These are phyloP conservation scores for Colletotrichum trifolii DNA, from an alignment of 2,329 filamentous ascomycete genomes.

Conservation along the genomic window DNA sequence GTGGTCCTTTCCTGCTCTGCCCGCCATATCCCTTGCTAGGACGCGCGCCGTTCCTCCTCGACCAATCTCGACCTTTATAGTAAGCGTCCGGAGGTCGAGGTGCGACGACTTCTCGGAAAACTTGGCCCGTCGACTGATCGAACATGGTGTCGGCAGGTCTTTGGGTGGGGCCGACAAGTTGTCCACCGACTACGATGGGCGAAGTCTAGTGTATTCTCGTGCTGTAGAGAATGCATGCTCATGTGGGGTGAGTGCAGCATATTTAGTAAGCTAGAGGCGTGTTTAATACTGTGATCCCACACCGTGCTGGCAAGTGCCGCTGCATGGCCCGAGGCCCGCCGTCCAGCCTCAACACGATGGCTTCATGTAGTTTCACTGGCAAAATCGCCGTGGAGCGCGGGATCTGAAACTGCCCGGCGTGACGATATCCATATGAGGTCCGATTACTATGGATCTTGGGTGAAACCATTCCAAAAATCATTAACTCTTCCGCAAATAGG, in stretches of 20 bases:
- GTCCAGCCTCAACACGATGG: not conserved
- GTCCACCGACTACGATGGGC: not conserved
- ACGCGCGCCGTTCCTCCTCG: conserved; percentile 42
- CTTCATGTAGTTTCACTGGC: too few species aligned
- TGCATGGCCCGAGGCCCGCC: not conserved
- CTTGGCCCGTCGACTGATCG: conserved; percentile 47
- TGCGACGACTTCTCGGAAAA: conserved; percentile 51
- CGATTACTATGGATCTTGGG: too few species aligned
- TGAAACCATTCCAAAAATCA: too few species aligned
- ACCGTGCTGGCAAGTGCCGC: not conserved
- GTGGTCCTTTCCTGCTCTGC: conserved; percentile 45
- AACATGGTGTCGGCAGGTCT: conserved; percentile 42
- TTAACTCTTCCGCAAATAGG: too few species aligned
- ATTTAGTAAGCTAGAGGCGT: too few species aligned
- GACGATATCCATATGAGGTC: too few species aligned
- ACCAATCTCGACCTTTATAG: conserved; percentile 48
- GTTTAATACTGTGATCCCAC: conserved; percentile 3
- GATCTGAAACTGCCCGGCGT: too few species aligned
- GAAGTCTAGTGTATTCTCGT: not conserved
- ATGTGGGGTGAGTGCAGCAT: too few species aligned
- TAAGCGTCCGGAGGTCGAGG: conserved; percentile 41
- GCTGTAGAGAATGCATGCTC: too few species aligned
- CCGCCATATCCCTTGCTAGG: conserved; percentile 40
- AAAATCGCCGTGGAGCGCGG: too few species aligned
- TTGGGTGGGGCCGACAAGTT: too few species aligned